A percentile compares a stretch with the other conserved stretches of the same genome.
Conservation (phyloP, 768 basidiomycete genomes). For the Xerocomus spinulosus region DNA sequence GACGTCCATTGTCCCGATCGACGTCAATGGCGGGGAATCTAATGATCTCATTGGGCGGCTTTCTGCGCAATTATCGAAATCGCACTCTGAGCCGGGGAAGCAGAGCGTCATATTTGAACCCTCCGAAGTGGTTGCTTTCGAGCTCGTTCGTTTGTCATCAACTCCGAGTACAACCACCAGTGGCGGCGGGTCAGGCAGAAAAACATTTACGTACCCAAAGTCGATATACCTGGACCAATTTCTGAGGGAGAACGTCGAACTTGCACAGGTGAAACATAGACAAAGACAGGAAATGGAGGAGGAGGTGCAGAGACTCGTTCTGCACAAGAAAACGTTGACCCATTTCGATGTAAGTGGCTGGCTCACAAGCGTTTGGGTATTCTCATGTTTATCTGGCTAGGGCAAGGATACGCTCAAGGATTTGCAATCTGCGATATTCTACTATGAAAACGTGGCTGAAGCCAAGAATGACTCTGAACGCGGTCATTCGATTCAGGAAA, state of each 20-base stretch:
- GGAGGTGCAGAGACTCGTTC: conserved; percentile 45
- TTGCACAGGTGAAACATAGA: conserved; percentile 34
- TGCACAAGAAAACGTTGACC: conserved; percentile 45
- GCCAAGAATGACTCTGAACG: conserved; percentile 46
- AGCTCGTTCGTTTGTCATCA: conserved; percentile 33
- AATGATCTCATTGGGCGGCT: conserved; percentile 57
- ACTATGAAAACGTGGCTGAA: conserved; percentile 65
- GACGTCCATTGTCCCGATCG: conserved; percentile 50
- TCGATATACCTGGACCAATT: conserved; percentile 72
- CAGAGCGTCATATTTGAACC: conserved; percentile 60
- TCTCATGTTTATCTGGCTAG: conserved; percentile 32
- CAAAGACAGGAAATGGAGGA: conserved; percentile 38
- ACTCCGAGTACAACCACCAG: conserved; percentile 8
- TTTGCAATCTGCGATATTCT: conserved; percentile 57
- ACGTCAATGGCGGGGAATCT: conserved; percentile 39
- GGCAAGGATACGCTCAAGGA: conserved; percentile 59
- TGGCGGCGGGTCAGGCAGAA: conserved; percentile 24
- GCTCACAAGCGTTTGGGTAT: background rate
- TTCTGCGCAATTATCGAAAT: conserved; percentile 32
- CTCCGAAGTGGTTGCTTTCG: conserved; percentile 61
- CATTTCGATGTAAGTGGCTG: conserved; percentile 48
- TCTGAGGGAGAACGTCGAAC: conserved; percentile 49
- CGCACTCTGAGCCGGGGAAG: conserved; percentile 24
- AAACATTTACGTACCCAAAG: conserved; percentile 55
- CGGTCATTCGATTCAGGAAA: conserved; percentile 37